These are phyloP conservation scores for Rhododendron henanense DNA, from an alignment of 148 eudicot species.

Conservation along the genomic window DNA sequence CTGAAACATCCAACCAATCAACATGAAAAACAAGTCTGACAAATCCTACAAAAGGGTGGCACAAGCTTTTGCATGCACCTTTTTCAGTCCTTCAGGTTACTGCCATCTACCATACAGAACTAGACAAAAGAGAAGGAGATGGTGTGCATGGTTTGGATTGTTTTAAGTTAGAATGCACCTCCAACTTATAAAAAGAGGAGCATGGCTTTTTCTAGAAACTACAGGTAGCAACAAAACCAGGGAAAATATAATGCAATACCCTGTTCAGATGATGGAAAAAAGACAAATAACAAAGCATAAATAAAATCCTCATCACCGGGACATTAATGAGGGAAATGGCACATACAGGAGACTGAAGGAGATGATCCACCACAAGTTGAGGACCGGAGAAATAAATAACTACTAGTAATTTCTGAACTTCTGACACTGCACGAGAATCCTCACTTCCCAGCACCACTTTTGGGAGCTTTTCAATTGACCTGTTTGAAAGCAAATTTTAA, in stretches of 20 bases:
- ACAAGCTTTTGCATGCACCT: background rate
- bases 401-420: slow-evolving; percentile 74
- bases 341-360: slow-evolving; percentile 82
- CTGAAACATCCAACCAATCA: background rate
- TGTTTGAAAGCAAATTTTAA: slow-evolving; percentile 22
- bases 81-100: background rate
- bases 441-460: slow-evolving; percentile 78
- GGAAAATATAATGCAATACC: slow-evolving; percentile 8
- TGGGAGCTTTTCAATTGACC: slow-evolving; percentile 87
- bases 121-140: background rate
- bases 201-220: background rate
- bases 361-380: slow-evolving; percentile 60
- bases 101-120: background rate
- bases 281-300: background rate
- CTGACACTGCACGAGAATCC: slow-evolving; percentile 64
- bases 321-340: slow-evolving; percentile 2
- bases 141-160: background rate
- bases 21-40: background rate
- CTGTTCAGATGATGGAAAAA: background rate
- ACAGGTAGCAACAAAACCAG: slow-evolving; percentile 4
- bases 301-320: background rate
- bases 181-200: background rate
- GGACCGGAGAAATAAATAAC: slow-evolving; percentile 86
- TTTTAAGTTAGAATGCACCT: background rate
- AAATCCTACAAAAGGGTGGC: background rate